Conservation (phyloP, 192 early-diverging fungal genomes). For the Coemansia sp. region DNA sequence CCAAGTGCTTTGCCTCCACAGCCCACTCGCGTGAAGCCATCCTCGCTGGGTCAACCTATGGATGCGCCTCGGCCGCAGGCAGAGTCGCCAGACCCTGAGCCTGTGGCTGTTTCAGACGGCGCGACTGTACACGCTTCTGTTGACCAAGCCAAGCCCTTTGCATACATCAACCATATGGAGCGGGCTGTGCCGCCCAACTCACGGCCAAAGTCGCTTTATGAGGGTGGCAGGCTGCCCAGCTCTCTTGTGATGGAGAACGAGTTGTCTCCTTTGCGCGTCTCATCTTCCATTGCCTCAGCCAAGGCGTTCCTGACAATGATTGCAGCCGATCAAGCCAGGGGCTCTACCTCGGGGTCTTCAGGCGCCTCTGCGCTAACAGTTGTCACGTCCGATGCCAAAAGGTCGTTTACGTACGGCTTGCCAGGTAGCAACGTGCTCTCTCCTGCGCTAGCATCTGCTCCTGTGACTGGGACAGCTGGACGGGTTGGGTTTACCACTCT, state of each 20-base stretch:
- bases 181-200: not conserved
- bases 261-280: constrained; percentile 6
- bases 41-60: not conserved
- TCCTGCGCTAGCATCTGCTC: constrained; percentile 12
- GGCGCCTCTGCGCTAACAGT: not conserved
- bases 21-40: not conserved
- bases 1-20: not conserved
- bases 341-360: not conserved
- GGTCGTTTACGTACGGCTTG: not conserved
- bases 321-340: constrained; percentile 11
- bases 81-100: not conserved
- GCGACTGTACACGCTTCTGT: not conserved
- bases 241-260: not conserved
- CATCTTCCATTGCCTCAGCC: constrained; percentile 43
- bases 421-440: not conserved
- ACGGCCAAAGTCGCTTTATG: constrained; percentile 49
- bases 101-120: not conserved
- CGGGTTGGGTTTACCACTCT: not conserved
- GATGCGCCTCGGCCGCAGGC: not conserved
- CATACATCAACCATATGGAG: not conserved
- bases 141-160: not conserved
- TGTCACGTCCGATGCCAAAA: constrained; percentile 1
- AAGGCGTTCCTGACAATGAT: constrained; percentile 48
- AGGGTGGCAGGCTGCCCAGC: constrained; percentile 6
- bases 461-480: not conserved